Base-by-base conservation (phyloP, 169 alveolate species). In the Theileria parva region DNA sequence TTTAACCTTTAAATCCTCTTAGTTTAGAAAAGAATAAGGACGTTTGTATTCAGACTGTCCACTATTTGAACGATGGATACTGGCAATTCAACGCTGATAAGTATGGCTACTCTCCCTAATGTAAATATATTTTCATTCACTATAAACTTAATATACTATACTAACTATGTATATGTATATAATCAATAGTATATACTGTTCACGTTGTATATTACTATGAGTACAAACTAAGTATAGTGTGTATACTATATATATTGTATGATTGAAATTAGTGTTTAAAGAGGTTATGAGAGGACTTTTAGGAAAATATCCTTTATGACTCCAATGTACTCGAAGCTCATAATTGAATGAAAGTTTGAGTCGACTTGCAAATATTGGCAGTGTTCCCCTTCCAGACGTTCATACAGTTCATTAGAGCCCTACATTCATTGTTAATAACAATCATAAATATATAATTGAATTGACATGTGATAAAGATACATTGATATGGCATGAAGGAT, bases 31-130 rank as follows among this genome's bases (percentile, higher is more conserved):
- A 87, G 55, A 94, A 94, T 89, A 93, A 94, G 81, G 99, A 97
- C 44, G 89, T 95, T 21, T 97, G 98, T 73, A 94, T 98, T 48
- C 99, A 96, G 81, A 92, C 92, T 61, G 69, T 95, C 67, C 98
- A 95, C 78, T 95, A 91, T 77, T 81, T 98, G 67, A 91, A 93
- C 79, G 99, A 98, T 81, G 99, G 99, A 6, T 86, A 96, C 51
- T 98, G 99, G 99, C 91, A 86, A 61, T 87, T 80, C 48, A 74
- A 71, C 79, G 72, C 86, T 30, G 75, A 73, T 70, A 85, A 80
- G 55, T 57, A 63, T 32, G 71, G 71, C 0, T 63, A 63, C 71
- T 44, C 53, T 44, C 53, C 53, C 15, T 44, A 44, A 44, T 13
- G 12, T 11, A 44, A 4, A 44, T 44, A 32, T 32, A 32, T 13